A percentile compares a stretch with the other conserved stretches of the same genome.
These are phyloP conservation scores for Pseudomassariella vexata DNA, from an alignment of 2,329 filamentous ascomycete genomes.

Conservation along the genomic window DNA sequence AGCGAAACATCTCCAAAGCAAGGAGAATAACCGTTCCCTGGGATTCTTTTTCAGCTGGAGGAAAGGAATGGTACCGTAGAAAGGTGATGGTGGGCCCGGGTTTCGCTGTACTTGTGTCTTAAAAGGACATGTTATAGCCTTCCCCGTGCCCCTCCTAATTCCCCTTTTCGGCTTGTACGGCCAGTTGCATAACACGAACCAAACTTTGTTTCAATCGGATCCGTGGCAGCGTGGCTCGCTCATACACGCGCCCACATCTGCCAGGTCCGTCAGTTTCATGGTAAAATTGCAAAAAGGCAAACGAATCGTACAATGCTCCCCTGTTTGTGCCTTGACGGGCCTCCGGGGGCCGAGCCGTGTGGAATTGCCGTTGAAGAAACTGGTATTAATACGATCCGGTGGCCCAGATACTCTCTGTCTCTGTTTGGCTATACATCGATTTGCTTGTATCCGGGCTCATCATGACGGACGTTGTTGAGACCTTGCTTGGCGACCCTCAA, in stretches of 20 bases:
- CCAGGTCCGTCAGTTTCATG: too few species aligned
- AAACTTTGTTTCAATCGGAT: constrained; percentile 20
- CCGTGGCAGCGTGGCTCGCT: constrained; percentile 9
- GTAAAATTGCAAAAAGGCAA: too few species aligned
- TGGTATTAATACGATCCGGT: background rate
- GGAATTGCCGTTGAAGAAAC: background rate
- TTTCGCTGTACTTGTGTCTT: constrained; percentile 2
- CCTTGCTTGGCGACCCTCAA: too few species aligned
- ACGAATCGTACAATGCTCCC: too few species aligned
- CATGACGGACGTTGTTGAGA: too few species aligned
- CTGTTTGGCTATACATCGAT: too few species aligned
- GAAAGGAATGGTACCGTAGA: too few species aligned
- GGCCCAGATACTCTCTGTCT: too few species aligned
- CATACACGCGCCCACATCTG: too few species aligned
- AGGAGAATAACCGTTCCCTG: constrained; percentile 10
- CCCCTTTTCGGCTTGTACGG: constrained; percentile 18
- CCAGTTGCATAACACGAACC: constrained; percentile 23
- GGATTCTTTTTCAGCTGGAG: constrained; percentile 8
- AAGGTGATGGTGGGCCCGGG: constrained; percentile 7
- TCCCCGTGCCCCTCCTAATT: background rate
- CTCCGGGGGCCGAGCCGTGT: constrained; percentile 8
- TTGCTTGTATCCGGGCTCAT: too few species aligned
- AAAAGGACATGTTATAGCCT: constrained; percentile 7
- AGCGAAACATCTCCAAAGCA: constrained; percentile 4
- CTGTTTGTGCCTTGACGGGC: too few species aligned